Evolutionary conservation across 1,139 yeast species (phyloP), one percentile per base, ranked within the genome.

Genomic region (Kurtzmaniella quercitrusa): DNA sequence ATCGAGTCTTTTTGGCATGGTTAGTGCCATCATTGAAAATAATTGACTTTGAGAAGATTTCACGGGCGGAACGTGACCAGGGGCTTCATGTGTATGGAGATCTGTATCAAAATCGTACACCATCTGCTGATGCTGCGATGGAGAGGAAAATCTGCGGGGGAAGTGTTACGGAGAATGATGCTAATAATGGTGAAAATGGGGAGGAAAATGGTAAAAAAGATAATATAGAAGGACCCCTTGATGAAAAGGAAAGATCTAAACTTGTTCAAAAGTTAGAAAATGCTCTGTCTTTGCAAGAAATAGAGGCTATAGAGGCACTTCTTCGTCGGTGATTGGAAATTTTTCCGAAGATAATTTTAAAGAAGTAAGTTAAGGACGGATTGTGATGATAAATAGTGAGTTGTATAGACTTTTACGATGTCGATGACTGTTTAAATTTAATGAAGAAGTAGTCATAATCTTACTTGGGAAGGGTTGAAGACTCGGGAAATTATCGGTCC

Each of bases 241-340:
- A 26, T 9, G 30, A 26, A 4, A 14, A 26, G 30, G 44, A 42
- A n/a, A 11, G 33, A 26, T 16, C 22, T 7, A 51, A 50, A 22
- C 62, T 68, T 0, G 62, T 68, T 17, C 58, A 63, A 30, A 76
- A 16, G 46, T 65, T 89, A 44, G 73, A 74, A 42, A 65, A 63
- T 30, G 95, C 96, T 1, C 71, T 79, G 3, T 80, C 83, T 42
- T 59, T 89, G 47, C 85, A 76, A 12, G 96, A 89, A 50, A 84
- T 89, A 12, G 88, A 84, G 49, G 65, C 79, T 41, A 76, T 89
- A 22, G 95, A 88, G 57, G 65, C 66, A 6, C 34, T 30, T 30
- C 15, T 30, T 12, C 5, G 30, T 12, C 30, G 30, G 9, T 26
- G 12, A 26, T 11, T 9, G n/a, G 30, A 26, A 9, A n/a, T n/a